phyloP scores from a whole-genome alignment of 2,329 filamentous ascomycete genomes.

The Cytospora schulzeri region DNA sequence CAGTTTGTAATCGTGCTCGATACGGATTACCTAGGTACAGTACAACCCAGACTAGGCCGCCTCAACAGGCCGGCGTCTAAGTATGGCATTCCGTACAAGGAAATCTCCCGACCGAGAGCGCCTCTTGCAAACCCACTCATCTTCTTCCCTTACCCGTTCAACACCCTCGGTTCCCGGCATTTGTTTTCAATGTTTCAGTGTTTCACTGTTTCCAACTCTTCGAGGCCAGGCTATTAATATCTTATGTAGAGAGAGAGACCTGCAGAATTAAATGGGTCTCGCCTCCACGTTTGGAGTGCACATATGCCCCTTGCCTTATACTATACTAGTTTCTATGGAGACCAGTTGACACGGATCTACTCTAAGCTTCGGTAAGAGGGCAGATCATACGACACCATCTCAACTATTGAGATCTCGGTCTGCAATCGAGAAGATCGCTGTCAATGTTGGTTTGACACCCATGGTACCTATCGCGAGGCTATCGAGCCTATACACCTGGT shows the following conservation, averaged over 20 bases:
- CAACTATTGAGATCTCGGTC: slow-evolving; percentile 1
- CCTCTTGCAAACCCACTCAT: no score
- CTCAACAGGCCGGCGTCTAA: slow-evolving; percentile 28
- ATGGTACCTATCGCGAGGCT: neutral
- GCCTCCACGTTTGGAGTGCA: no score
- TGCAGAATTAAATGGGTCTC: neutral
- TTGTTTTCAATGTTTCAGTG: no score
- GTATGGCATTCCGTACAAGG: neutral
- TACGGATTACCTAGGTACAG: neutral
- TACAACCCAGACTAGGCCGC: slow-evolving; percentile 24
- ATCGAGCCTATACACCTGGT: neutral
- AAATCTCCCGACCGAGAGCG: no score
- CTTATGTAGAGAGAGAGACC: no score
- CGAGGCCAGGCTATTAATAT: neutral
- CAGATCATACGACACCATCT: neutral
- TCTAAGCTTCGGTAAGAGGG: neutral
- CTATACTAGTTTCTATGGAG: neutral
- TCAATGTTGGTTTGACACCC: neutral
- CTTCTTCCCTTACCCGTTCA: no score
- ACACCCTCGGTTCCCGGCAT: no score
- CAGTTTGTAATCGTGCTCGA: neutral
- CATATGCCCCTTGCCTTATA: neutral
- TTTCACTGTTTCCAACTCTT: neutral
- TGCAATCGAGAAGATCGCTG: neutral
- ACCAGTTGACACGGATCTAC: neutral